These are phyloP conservation scores for Murraya paniculata DNA, from an alignment of 345 rosid species.

Conservation along the genomic window DNA sequence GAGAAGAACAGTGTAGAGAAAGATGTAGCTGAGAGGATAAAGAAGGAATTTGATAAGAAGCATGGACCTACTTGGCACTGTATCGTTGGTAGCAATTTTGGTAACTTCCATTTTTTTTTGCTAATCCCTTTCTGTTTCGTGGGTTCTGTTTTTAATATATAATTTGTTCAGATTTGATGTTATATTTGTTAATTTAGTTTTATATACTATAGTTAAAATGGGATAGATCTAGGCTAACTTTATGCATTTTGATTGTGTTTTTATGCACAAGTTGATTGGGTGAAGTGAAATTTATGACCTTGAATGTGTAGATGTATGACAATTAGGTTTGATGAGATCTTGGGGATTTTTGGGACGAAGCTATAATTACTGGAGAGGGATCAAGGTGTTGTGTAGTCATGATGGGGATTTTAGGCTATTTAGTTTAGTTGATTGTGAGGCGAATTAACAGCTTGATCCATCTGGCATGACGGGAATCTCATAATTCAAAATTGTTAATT, in stretches of 20 bases:
- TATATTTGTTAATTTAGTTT: background rate
- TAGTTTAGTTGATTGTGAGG: background rate
- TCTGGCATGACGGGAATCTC: background rate
- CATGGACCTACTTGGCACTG: conserved; percentile 99
- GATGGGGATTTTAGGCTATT: background rate
- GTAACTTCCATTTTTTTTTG: conserved; percentile 34
- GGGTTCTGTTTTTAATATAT: background rate
- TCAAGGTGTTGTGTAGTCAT: background rate
- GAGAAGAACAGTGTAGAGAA: conserved; percentile 84
- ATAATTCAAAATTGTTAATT: too few species aligned
- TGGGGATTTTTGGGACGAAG: background rate
- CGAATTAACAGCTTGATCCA: background rate
- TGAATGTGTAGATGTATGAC: background rate
- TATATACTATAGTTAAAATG: conserved; percentile 5
- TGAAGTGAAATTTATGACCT: background rate
- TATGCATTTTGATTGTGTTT: background rate
- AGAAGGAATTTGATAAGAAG: conserved; percentile 92
- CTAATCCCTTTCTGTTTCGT: background rate
- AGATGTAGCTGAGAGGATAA: conserved; percentile 93
- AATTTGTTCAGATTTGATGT: conserved; percentile 10
- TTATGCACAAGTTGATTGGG: background rate
- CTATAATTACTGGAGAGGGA: background rate
- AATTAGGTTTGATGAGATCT: background rate
- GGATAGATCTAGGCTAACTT: conserved; percentile 23
- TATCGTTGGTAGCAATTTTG: conserved; percentile 98